Conservation (phyloP, 257 asterid species). For the Solanum arcanum region DNA sequence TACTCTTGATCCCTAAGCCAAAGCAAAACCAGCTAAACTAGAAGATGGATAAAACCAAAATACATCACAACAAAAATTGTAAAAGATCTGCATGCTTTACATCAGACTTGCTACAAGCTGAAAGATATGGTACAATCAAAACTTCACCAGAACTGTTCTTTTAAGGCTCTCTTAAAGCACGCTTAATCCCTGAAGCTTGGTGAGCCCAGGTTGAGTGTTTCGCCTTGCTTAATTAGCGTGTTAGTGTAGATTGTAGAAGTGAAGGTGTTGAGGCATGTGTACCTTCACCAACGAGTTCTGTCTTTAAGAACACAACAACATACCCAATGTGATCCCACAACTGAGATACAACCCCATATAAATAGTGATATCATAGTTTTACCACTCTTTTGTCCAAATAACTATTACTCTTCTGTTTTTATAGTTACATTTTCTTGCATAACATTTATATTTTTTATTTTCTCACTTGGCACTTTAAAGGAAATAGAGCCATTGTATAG, state of each 20-base stretch:
- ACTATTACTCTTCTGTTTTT: neutral
- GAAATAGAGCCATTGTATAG: slow-evolving; percentile 11
- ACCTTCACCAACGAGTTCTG: neutral
- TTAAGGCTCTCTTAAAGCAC: neutral
- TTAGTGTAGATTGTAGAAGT: neutral
- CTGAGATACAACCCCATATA: neutral
- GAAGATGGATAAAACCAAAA: neutral
- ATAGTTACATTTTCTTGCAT: neutral
- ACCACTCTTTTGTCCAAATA: neutral
- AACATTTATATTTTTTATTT: neutral
- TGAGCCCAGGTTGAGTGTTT: neutral
- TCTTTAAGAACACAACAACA: neutral
- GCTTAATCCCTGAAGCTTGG: neutral
- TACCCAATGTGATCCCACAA: neutral
- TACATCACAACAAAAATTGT: neutral
- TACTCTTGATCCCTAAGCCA: neutral
- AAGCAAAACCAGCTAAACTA: neutral
- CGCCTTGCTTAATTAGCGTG: neutral
- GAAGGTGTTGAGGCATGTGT: neutral
- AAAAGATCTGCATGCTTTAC: neutral
- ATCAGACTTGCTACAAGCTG: neutral
- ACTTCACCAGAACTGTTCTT: neutral
- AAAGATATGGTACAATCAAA: neutral
- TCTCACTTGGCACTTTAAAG: neutral
- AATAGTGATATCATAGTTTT: neutral